Evolutionary conservation across 2,329 filamentous ascomycete genomes (phyloP), one percentile per base, ranked within the genome.

Genomic region (Emergomyces pasteurianus): DNA sequence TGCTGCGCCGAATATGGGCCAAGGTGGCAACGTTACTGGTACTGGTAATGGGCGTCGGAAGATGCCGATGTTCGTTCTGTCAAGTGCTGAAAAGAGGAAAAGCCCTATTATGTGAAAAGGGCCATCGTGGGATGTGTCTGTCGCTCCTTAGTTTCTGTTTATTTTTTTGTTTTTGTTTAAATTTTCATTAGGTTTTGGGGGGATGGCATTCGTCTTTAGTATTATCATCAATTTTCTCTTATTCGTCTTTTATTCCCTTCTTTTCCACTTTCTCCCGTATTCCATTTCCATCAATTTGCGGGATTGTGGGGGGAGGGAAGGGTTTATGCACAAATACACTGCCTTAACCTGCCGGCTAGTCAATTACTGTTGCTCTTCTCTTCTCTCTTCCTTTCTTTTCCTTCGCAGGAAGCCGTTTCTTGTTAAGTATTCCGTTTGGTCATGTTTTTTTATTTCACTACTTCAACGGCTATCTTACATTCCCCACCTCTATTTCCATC

Each of bases 61-160:
- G 80, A 88, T 88, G 67, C 88, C 90, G 59, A 87, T 91, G 81
- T 84, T 96, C 71, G 88, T 96, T 66, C 82, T 96, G 66, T 92
- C 89, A 66, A 92, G 86, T 73, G 88, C 86, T 64, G 91, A 95
- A 80, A 96, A 95, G 84, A 88, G 91, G 75, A 95, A 90, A 81
- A 87, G 83, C 75, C 79, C 82, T 62, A 75, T 83, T 71, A 82
- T 81, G 70, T 86, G 79, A 78, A 69, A 36, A 5, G 16, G 21
- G 18, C 14, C 21, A 16, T 40, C 3, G 7, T 12, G 9, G 12
- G 21, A 8, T 38, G 3, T 31, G 2, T 52, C 23, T 26, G 23
- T 60, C 12, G 34, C 40, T 60, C 23, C 54, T 40, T 53, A 31
- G 31, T 55, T 49, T 9, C 34, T 9, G 10, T 36, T 34, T 36